Conservation (phyloP, 441 rosid species). For the Corymbia citriodora region DNA sequence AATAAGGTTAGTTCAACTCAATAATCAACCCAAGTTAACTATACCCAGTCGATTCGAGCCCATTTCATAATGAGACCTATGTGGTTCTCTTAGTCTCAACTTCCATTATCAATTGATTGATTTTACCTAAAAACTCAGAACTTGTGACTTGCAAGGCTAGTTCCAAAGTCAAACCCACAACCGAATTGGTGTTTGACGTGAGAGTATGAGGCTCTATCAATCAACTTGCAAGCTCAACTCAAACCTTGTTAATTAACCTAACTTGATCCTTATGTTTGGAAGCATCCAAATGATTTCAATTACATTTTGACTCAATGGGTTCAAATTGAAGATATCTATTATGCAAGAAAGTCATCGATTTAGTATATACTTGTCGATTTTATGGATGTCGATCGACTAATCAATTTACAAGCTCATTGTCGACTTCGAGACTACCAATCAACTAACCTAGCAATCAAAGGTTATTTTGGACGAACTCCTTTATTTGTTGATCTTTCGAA, state of each 20-base stretch:
- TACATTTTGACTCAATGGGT: rapidly evolving
- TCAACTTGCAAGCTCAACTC: neutral
- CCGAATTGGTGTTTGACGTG: rapidly evolving
- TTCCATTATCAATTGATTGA: rapidly evolving
- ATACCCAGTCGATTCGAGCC: rapidly evolving
- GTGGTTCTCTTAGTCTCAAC: no score
- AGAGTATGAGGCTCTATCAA: rapidly evolving
- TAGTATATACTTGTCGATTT: rapidly evolving
- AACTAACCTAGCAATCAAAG: rapidly evolving
- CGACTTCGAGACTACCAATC: neutral
- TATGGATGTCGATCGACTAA: no score
- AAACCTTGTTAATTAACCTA: rapidly evolving
- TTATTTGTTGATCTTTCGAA: neutral
- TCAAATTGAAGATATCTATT: no score
- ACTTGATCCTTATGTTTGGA: rapidly evolving
- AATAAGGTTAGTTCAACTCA: no score
- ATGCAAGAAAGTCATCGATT: neutral
- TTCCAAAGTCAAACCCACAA: no score
- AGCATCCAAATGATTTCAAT: neutral
- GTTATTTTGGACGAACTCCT: rapidly evolving
- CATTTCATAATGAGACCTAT: no score
- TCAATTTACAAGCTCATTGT: no score
- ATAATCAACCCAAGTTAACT: no score
- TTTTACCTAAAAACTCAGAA: no score
- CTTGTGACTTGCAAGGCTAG: rapidly evolving